phyloP scores from a whole-genome alignment of 345 rosid genomes.

The Cardiospermum halicacabum region DNA sequence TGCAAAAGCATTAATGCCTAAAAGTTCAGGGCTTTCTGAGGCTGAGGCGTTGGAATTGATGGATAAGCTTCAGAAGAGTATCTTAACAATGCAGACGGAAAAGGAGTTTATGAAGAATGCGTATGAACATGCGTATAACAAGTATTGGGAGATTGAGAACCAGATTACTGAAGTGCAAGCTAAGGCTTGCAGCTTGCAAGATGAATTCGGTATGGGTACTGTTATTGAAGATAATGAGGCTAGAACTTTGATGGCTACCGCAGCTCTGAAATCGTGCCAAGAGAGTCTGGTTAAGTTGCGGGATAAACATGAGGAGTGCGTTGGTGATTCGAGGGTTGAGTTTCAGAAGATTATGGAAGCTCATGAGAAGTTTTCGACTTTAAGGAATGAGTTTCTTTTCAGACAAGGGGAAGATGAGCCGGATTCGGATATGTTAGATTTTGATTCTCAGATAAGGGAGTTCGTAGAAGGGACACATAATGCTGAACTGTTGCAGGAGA shows the following conservation, averaged over 20 bases:
- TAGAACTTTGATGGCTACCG: constrained; percentile 61
- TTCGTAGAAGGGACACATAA: constrained; percentile 8
- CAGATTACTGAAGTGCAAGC: constrained; percentile 56
- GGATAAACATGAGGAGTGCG: constrained; percentile 50
- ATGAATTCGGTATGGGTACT: constrained; percentile 61
- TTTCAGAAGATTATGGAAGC: constrained; percentile 43
- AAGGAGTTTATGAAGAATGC: constrained; percentile 66
- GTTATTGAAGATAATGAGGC: constrained; percentile 71
- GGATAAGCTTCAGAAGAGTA: constrained; percentile 62
- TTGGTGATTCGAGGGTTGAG: constrained; percentile 47
- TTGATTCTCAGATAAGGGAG: constrained; percentile 5
- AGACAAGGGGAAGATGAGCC: constrained; percentile 12
- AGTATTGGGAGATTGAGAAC: constrained; percentile 56
- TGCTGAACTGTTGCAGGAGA: constrained; percentile 26
- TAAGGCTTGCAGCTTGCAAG: constrained; percentile 54
- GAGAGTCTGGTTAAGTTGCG: constrained; percentile 53
- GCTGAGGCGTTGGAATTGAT: constrained; percentile 59
- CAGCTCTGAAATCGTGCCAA: constrained; percentile 69
- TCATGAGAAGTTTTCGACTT: constrained; percentile 31
- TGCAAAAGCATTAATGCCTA: constrained; percentile 22
- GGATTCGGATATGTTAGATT: constrained; percentile 14
- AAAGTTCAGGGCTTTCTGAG: constrained; percentile 48
- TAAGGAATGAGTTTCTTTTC: constrained; percentile 28
- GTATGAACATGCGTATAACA: constrained; percentile 41
- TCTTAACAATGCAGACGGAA: constrained; percentile 64